Conservation (phyloP, 2,329 filamentous ascomycete genomes). For the Cylindrodendrum hubeiense region DNA sequence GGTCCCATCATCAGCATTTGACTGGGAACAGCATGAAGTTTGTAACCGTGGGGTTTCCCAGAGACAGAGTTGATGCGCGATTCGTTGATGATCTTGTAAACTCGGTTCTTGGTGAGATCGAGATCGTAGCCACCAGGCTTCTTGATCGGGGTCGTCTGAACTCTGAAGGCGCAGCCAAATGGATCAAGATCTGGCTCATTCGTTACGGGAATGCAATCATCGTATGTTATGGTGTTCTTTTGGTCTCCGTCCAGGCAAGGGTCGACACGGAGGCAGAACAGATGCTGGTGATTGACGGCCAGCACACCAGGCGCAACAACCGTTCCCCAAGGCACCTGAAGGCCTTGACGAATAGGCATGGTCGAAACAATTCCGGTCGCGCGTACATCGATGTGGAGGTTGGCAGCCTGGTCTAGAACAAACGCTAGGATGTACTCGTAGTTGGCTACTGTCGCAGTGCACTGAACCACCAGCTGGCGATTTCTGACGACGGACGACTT, state of each 20-base stretch:
- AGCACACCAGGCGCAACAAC: constrained; percentile 69
- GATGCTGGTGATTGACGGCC: constrained; percentile 74
- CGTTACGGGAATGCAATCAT: constrained; percentile 23
- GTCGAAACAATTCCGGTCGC: constrained; percentile 55
- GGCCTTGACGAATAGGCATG: constrained; percentile 63
- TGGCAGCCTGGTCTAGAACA: constrained; percentile 64
- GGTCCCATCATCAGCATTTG: constrained; percentile 48
- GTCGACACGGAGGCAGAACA: constrained; percentile 72
- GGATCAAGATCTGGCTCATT: constrained; percentile 59
- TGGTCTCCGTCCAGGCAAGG: constrained; percentile 69
- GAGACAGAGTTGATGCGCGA: constrained; percentile 50
- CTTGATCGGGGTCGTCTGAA: constrained; percentile 56
- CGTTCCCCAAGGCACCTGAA: constrained; percentile 65
- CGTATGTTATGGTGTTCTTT: constrained; percentile 51
- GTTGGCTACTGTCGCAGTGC: constrained; percentile 70
- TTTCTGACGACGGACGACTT: constrained; percentile 64
- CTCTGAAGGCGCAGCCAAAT: constrained; percentile 58
- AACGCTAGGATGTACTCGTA: constrained; percentile 64
- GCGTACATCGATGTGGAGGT: constrained; percentile 42
- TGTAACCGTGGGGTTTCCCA: constrained; percentile 51
- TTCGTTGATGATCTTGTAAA: constrained; percentile 61
- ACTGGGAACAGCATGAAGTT: constrained; percentile 58
- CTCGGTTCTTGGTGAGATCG: constrained; percentile 58
- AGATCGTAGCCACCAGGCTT: constrained; percentile 60
- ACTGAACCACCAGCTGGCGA: constrained; percentile 68